Conservation (phyloP, 352 stramenopile genomes). For the Pythium aquatile region DNA sequence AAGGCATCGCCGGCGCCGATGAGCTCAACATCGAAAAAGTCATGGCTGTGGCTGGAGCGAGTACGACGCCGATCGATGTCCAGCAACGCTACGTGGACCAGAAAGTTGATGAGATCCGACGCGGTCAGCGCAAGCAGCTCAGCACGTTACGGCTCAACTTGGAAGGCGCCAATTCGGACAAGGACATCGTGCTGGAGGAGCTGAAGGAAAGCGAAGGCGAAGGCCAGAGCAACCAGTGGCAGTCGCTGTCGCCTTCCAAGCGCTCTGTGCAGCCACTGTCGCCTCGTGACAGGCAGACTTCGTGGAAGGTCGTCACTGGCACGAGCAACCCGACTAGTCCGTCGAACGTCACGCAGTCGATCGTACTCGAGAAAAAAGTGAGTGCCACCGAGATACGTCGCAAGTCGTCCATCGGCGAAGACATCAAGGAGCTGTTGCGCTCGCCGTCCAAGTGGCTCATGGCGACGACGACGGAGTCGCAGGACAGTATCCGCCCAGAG, state of each 20-base stretch:
- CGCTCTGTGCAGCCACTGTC: conserved; percentile 45
- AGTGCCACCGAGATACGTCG: conserved; percentile 21
- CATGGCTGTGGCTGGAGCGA: conserved; percentile 27
- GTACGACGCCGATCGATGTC: conserved; percentile 11
- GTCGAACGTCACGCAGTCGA: conserved; percentile 27
- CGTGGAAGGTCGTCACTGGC: conserved; percentile 44
- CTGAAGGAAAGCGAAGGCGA: conserved; percentile 20
- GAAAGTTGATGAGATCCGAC: conserved; percentile 64
- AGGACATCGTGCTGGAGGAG: conserved; percentile 21
- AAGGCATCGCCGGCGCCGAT: conserved; percentile 50
- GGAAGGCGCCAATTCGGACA: conserved; percentile 27
- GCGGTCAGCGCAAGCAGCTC: conserved; percentile 51
- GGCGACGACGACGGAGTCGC: conserved; percentile 15
- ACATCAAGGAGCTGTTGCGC: conserved; percentile 59
- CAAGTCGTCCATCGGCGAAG: conserved; percentile 60
- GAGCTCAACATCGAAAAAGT: conserved; percentile 44
- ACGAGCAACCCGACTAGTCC: neutral
- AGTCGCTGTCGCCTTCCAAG: conserved; percentile 57
- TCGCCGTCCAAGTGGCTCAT: conserved; percentile 70
- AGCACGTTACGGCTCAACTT: conserved; percentile 41
- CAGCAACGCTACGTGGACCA: conserved; percentile 43
- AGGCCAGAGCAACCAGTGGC: conserved; percentile 35
- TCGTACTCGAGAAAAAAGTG: conserved; percentile 43
- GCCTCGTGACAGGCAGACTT: conserved; percentile 53
- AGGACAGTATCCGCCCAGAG: conserved; percentile 41